Percentiles rank a stretch among this genome's conserved stretches.
These are phyloP conservation scores for Microsporum ferrugineum DNA, from an alignment of 2,329 filamentous ascomycete species.

Conservation along the genomic window DNA sequence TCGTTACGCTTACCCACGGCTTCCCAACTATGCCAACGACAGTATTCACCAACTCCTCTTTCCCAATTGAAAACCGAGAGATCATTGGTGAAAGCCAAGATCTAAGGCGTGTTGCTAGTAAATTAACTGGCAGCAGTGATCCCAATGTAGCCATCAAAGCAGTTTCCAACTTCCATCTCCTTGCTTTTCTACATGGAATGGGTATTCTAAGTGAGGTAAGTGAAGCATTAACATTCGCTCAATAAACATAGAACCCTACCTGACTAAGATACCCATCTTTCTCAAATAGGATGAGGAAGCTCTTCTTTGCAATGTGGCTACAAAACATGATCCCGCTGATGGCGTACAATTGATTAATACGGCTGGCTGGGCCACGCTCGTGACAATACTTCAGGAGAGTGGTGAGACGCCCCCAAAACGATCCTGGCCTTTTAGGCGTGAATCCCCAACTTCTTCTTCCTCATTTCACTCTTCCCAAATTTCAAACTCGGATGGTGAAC, in stretches of 20 bases:
- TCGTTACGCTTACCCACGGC: conserved; percentile 91
- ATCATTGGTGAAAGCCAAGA: conserved; percentile 79
- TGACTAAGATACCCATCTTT: background rate
- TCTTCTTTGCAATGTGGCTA: conserved; percentile 74
- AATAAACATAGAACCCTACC: background rate
- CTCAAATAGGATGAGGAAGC: conserved; percentile 67
- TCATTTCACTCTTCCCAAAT: conserved; percentile 19
- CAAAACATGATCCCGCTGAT: conserved; percentile 66
- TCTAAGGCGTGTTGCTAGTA: conserved; percentile 53
- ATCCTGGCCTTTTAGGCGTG: conserved; percentile 28
- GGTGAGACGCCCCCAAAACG: conserved; percentile 90
- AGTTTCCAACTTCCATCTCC: conserved; percentile 85
- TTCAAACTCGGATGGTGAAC: conserved; percentile 42
- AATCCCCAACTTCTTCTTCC: conserved; percentile 23
- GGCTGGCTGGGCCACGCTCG: conserved; percentile 84
- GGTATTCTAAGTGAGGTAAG: conserved; percentile 72
- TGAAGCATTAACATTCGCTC: background rate
- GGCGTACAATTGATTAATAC: conserved; percentile 74
- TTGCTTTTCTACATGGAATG: conserved; percentile 75
- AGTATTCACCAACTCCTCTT: conserved; percentile 58
- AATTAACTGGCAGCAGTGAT: conserved; percentile 55
- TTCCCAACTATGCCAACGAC: conserved; percentile 75
- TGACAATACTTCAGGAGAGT: conserved; percentile 88
- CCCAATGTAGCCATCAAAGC: conserved; percentile 51
- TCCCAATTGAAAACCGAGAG: conserved; percentile 86